Evolutionary conservation across 1,284 basidiomycete species (phyloP).

Genomic region (Pseudozyma thailandica): DNA sequence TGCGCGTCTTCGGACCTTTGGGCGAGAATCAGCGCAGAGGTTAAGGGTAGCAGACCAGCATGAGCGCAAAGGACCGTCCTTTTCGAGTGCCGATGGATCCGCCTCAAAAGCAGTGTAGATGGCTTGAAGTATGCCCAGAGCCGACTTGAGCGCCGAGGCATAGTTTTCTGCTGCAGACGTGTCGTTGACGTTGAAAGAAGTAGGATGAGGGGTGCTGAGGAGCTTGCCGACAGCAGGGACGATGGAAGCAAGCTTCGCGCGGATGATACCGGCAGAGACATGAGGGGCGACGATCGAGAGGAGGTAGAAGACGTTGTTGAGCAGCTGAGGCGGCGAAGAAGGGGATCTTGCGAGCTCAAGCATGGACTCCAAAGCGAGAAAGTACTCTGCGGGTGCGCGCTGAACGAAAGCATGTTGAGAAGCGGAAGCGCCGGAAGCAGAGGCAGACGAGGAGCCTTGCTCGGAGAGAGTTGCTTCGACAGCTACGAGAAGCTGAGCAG

Average conservation of each 20-base stretch:
- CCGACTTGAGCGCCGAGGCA: conserved; percentile 73
- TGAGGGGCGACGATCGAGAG: conserved; percentile 61
- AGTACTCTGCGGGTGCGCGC: conserved; percentile 60
- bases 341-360: conserved; percentile 41
- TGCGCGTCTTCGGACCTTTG: conserved; percentile 92
- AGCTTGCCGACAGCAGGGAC: conserved; percentile 55
- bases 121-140: conserved; percentile 78
- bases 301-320: conserved; percentile 61
- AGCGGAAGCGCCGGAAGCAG: conserved; percentile 77
- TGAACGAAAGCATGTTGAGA: conserved; percentile 70
- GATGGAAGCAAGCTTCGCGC: conserved; percentile 53
- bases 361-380: conserved; percentile 63
- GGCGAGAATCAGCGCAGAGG: conserved; percentile 84
- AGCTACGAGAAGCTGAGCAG: conserved; percentile 86
- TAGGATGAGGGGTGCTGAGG: conserved; percentile 56
- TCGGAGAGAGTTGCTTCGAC: conserved; percentile 88
- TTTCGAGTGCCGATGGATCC: conserved; percentile 68
- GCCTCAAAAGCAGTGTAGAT: conserved; percentile 77
- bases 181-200: conserved; percentile 62
- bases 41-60: conserved; percentile 78
- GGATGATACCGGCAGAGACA: conserved; percentile 55
- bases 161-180: conserved; percentile 78
- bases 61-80: conserved; percentile 47
- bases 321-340: conserved; percentile 37
- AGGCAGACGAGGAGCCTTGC: conserved; percentile 74